Evolutionary conservation across 1,139 yeast species (phyloP).

Genomic region (Saccharomycopsis phalli): DNA sequence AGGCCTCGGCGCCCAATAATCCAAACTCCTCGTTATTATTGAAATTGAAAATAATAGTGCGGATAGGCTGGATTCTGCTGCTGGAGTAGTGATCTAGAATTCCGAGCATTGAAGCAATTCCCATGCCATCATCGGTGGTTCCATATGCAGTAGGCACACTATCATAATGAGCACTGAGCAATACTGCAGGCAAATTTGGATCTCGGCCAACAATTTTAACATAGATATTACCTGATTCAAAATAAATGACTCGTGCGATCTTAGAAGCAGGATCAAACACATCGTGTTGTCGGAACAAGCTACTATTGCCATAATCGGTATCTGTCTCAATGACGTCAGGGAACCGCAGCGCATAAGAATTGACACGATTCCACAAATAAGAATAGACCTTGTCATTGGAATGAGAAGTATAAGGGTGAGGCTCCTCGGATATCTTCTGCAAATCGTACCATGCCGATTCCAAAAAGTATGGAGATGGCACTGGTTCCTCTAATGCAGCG

Average conservation of each 20-base stretch:
- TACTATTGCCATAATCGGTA: constrained; percentile 22
- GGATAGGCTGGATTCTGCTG: constrained; percentile 39
- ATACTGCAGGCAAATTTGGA: constrained; percentile 49
- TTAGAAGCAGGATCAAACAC: constrained; percentile 34
- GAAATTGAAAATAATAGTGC: constrained; percentile 75
- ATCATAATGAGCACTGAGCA: constrained; percentile 82
- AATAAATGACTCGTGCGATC: constrained; percentile 47
- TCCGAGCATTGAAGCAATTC: constrained; percentile 77
- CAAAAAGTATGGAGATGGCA: constrained; percentile 32
- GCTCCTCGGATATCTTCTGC: constrained; percentile 52
- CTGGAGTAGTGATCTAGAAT: constrained; percentile 43
- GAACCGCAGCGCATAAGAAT: constrained; percentile 26
- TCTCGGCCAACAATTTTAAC: constrained; percentile 64
- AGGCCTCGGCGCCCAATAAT: constrained; percentile 71
- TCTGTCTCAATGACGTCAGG: constrained; percentile 40
- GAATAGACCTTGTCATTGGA: constrained; percentile 73
- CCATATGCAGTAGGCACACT: constrained; percentile 85
- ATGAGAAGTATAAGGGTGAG: constrained; percentile 72
- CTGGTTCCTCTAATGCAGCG: constrained; percentile 36
- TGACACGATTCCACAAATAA: constrained; percentile 44
- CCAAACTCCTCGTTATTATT: constrained; percentile 92
- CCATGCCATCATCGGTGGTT: constrained; percentile 90
- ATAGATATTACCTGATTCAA: constrained; percentile 69
- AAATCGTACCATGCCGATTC: constrained; percentile 58
- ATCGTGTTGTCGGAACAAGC: constrained; percentile 40